phyloP scores from a whole-genome alignment of 306 rosid genomes.

The Mimosa pudica region DNA sequence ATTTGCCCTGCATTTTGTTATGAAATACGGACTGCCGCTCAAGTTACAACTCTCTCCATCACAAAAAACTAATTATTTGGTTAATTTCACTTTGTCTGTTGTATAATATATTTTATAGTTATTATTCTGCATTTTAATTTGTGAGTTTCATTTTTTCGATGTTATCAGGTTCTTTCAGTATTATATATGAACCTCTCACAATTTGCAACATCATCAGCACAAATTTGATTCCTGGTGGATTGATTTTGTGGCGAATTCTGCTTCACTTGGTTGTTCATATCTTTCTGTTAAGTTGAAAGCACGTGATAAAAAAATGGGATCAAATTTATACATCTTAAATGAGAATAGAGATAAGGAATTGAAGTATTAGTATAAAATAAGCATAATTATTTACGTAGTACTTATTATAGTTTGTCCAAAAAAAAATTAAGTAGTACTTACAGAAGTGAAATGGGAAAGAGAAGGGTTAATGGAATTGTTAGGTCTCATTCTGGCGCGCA shows the following conservation, averaged over 20 bases:
- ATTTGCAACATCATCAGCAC: constrained; percentile 35
- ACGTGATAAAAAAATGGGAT: constrained; percentile 12
- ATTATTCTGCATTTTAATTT: too few species aligned
- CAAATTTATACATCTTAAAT: too few species aligned
- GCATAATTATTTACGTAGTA: too few species aligned
- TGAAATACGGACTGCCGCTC: too few species aligned
- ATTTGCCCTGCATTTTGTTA: too few species aligned
- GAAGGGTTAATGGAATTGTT: constrained; percentile 51
- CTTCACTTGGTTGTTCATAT: constrained; percentile 40
- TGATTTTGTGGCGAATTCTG: constrained; percentile 45
- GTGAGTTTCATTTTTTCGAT: too few species aligned
- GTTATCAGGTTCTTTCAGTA: too few species aligned
- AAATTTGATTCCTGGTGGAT: constrained; percentile 35
- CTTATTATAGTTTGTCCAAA: too few species aligned
- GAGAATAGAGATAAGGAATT: neutral
- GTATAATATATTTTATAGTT: too few species aligned
- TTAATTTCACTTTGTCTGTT: too few species aligned
- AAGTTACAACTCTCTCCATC: too few species aligned
- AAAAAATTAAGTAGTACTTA: constrained; percentile 26
- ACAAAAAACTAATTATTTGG: too few species aligned
- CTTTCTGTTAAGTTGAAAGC: constrained; percentile 38
- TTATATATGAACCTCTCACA: constrained; percentile 51
- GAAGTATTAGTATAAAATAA: neutral
- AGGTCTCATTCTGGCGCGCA: constrained; percentile 94
- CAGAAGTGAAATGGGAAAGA: constrained; percentile 62